Evolutionary conservation across 768 basidiomycete genomes (phyloP).

Genomic region (Russula vinacea): DNA sequence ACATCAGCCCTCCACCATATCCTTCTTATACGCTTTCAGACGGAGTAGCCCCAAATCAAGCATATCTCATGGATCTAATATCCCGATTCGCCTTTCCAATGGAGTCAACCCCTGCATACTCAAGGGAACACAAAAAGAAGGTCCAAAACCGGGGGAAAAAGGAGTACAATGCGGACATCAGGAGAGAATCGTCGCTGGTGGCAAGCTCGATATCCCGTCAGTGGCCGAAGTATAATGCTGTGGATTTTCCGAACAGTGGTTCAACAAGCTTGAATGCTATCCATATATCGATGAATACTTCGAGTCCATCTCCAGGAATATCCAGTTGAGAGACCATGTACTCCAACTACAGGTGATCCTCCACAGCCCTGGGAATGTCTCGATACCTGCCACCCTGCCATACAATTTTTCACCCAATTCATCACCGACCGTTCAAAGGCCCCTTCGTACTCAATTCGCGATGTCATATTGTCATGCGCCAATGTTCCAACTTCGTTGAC

Average conservation of each 20-base stretch:
- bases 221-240: not conserved
- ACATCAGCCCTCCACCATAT: not conserved
- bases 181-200: not conserved
- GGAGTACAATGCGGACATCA: not conserved
- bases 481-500: not conserved
- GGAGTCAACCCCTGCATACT: not conserved
- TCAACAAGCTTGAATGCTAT: not conserved
- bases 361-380: not conserved
- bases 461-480: not conserved
- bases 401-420: not conserved
- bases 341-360: constrained; percentile 2
- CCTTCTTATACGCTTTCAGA: constrained; percentile 9
- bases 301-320: constrained; percentile 7
- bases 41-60: not conserved
- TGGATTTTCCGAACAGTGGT: not conserved
- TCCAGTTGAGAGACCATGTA: constrained; percentile 4
- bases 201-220: not conserved
- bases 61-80: not conserved
- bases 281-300: not conserved
- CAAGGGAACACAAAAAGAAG: not conserved
- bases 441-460: not conserved
- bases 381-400: not conserved
- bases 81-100: not conserved
- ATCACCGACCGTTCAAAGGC: not conserved
- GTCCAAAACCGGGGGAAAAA: not conserved